Conservation (phyloP, 2,329 filamentous ascomycete species). For the Fusarium pseudoanthophilum region DNA sequence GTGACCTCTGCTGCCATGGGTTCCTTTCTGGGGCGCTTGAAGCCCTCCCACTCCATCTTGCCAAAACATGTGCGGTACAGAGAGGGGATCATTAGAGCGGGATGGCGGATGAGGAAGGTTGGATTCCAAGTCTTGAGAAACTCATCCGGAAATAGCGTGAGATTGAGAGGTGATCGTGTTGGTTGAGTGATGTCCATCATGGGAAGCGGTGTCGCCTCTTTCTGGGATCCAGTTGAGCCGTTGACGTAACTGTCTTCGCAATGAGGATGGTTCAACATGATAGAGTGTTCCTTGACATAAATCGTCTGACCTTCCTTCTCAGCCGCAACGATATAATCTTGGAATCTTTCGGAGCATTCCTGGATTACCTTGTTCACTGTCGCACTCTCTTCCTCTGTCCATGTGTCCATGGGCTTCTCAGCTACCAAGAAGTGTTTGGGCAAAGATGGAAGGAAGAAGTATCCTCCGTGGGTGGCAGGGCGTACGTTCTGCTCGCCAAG, state of each 20-base stretch:
- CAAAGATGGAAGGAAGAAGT: slow-evolving; percentile 29
- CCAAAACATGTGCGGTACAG: slow-evolving; percentile 23
- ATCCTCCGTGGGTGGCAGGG: slow-evolving; percentile 22
- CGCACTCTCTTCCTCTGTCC: slow-evolving; percentile 25
- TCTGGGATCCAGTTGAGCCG: neutral
- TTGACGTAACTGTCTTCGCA: slow-evolving; percentile 9
- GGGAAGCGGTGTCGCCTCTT: slow-evolving; percentile 3
- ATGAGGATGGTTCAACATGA: slow-evolving; percentile 20
- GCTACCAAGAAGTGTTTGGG: slow-evolving; percentile 1
- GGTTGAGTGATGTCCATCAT: neutral
- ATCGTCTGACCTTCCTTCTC: slow-evolving; percentile 20
- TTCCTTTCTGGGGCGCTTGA: neutral
- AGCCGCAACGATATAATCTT: slow-evolving; percentile 22
- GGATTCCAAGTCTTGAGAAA: slow-evolving; percentile 39
- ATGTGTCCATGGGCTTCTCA: slow-evolving; percentile 16
- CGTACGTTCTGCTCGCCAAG: slow-evolving; percentile 32
- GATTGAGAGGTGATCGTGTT: slow-evolving; percentile 27
- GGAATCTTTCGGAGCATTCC: slow-evolving; percentile 22
- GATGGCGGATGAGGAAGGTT: slow-evolving; percentile 38
- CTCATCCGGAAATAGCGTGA: slow-evolving; percentile 34
- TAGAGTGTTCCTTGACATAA: slow-evolving; percentile 32
- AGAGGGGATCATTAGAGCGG: slow-evolving; percentile 25
- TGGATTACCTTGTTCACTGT: neutral
- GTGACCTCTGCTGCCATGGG: slow-evolving; percentile 17
- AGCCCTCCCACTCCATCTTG: neutral